Conservation (phyloP, 176 grass and related monocot genomes). For the Luzula sylvatica region DNA sequence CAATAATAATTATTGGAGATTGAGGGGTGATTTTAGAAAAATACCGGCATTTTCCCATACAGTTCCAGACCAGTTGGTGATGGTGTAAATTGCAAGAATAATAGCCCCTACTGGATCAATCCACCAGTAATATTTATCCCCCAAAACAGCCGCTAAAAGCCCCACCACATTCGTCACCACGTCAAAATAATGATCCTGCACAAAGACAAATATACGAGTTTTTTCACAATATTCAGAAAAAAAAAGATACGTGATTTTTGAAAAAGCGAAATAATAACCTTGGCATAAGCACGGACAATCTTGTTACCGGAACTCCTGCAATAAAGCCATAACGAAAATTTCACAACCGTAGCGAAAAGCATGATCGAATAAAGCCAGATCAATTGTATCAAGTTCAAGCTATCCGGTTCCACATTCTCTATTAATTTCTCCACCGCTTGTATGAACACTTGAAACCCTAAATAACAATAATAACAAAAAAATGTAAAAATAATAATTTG, state of each 20-base stretch:
- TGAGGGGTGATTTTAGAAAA: background rate
- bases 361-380: slow-evolving; percentile 91
- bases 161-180: slow-evolving; percentile 85
- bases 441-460: slow-evolving; percentile 87
- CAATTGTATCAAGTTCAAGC: slow-evolving; percentile 54
- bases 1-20: background rate
- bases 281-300: slow-evolving; percentile 85
- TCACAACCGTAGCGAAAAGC: slow-evolving; percentile 86
- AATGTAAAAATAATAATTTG: too few species aligned
- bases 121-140: slow-evolving; percentile 90
- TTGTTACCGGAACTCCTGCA: slow-evolving; percentile 78
- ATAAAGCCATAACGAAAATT: slow-evolving; percentile 75
- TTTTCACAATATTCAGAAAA: too few species aligned
- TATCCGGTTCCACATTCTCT: slow-evolving; percentile 38
- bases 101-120: slow-evolving; percentile 84
- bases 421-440: slow-evolving; percentile 76
- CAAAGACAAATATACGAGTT: background rate
- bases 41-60: slow-evolving; percentile 95
- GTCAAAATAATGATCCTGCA: slow-evolving; percentile 88
- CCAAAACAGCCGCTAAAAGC: slow-evolving; percentile 78
- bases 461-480: background rate
- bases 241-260: slow-evolving; percentile 5
- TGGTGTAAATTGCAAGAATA: slow-evolving; percentile 79
- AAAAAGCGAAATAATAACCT: slow-evolving; percentile 42
- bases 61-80: slow-evolving; percentile 90